phyloP scores from a whole-genome alignment of 2,329 filamentous ascomycete genomes.

The Sclerotinia minor region DNA sequence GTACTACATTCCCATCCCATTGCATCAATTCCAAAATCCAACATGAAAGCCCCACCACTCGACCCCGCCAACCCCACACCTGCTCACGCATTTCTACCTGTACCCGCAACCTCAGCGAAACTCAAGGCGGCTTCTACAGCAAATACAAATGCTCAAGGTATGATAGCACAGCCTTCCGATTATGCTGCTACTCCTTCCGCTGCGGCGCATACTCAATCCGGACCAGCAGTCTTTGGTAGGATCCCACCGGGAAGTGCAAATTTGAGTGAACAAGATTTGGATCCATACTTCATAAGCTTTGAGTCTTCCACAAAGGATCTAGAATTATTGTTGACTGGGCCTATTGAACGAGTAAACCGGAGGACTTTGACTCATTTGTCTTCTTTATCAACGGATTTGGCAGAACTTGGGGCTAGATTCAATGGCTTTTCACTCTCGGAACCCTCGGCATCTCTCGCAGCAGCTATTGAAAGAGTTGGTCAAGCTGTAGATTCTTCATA shows the following conservation, averaged over 20 bases:
- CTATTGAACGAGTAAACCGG: constrained; percentile 95
- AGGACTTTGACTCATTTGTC: constrained; percentile 84
- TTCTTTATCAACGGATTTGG: constrained; percentile 80
- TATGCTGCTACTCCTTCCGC: constrained; percentile 51
- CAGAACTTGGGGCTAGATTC: constrained; percentile 91
- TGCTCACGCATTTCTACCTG: constrained; percentile 82
- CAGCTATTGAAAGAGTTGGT: constrained; percentile 90
- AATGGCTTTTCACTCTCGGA: constrained; percentile 97
- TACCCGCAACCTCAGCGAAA: constrained; percentile 83
- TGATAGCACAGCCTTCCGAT: constrained; percentile 55
- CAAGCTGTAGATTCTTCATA: constrained; percentile 96
- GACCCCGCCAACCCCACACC: constrained; percentile 89
- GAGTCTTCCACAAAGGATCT: constrained; percentile 90
- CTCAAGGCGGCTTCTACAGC: constrained; percentile 57
- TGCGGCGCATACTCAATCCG: constrained; percentile 57
- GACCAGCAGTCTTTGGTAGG: constrained; percentile 66
- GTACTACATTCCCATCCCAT: constrained; percentile 92
- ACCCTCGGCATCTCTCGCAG: constrained; percentile 80
- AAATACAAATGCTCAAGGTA: constrained; percentile 49
- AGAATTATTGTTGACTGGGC: constrained; percentile 82
- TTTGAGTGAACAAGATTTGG: constrained; percentile 84
- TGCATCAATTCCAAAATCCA: constrained; percentile 87
- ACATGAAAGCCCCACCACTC: constrained; percentile 91
- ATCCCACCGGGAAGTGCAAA: constrained; percentile 79
- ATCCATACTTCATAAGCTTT: constrained; percentile 94